Conservation (phyloP, 2,329 filamentous ascomycete species). For the Erysiphe neolycopersici region DNA sequence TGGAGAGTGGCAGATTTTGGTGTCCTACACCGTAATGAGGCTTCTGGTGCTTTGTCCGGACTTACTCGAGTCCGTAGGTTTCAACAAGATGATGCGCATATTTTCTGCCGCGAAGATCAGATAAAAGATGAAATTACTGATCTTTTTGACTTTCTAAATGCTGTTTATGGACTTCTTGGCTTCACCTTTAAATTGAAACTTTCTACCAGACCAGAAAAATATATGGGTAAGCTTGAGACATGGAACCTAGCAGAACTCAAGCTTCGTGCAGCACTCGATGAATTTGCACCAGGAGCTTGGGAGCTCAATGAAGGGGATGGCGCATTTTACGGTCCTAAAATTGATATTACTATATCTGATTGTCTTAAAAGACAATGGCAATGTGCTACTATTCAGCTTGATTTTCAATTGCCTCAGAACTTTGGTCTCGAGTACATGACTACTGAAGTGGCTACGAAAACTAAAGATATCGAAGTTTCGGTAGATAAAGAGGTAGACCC, state of each 20-base stretch:
- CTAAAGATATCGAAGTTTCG: slow-evolving; percentile 15
- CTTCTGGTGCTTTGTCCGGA: slow-evolving; percentile 71
- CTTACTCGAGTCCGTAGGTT: slow-evolving; percentile 83
- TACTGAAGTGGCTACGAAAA: slow-evolving; percentile 27
- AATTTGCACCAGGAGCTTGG: slow-evolving; percentile 51
- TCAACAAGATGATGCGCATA: slow-evolving; percentile 89
- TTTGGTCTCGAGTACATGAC: slow-evolving; percentile 76
- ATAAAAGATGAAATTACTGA: slow-evolving; percentile 47
- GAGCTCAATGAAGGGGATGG: slow-evolving; percentile 83
- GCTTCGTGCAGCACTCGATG: slow-evolving; percentile 51
- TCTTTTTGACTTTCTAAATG: slow-evolving; percentile 65
- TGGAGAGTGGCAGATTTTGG: slow-evolving; percentile 90
- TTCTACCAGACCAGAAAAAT: slow-evolving; percentile 73
- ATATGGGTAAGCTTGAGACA: slow-evolving; percentile 57
- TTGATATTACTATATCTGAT: slow-evolving; percentile 85
- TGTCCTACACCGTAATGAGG: slow-evolving; percentile 83
- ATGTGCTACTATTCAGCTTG: slow-evolving; percentile 82
- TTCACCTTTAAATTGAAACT: slow-evolving; percentile 88
- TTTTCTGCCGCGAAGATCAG: slow-evolving; percentile 74
- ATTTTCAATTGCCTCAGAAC: slow-evolving; percentile 64
- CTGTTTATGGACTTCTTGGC: slow-evolving; percentile 58
- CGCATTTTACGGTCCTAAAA: slow-evolving; percentile 96
- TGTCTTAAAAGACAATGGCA: slow-evolving; percentile 64
- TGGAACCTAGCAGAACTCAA: slow-evolving; percentile 76
- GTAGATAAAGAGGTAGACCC: slow-evolving; percentile 16